Evolutionary conservation across 2,329 filamentous ascomycete species (phyloP).

Genomic region (Lachnellula occidentalis): DNA sequence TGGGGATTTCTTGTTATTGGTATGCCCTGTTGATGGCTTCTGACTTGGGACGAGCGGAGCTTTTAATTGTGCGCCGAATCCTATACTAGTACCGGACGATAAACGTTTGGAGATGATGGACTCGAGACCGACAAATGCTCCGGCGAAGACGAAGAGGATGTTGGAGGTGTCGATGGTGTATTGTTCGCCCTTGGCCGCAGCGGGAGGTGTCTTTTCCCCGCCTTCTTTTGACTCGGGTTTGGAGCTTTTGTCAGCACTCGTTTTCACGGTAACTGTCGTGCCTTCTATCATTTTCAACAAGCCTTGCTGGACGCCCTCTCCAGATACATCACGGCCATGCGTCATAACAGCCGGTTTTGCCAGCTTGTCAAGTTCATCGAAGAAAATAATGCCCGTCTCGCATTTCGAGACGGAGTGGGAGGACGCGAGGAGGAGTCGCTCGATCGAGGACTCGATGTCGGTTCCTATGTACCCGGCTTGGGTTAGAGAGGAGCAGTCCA

Average conservation of each 20-base stretch:
- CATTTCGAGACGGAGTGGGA: conserved; percentile 82
- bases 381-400: conserved; percentile 87
- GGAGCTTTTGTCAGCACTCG: conserved; percentile 60
- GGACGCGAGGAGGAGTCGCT: conserved; percentile 80
- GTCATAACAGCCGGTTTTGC: conserved; percentile 70
- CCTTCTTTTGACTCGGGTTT: conserved; percentile 15
- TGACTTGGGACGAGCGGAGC: conserved; percentile 37
- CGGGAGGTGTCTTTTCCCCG: background rate
- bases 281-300: conserved; percentile 94
- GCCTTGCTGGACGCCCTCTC: conserved; percentile 94
- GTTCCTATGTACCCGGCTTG: conserved; percentile 97
- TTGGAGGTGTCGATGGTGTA: conserved; percentile 86
- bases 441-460: conserved; percentile 93
- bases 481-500: conserved; percentile 92
- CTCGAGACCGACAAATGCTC: conserved; percentile 88
- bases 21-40: conserved; percentile 34
- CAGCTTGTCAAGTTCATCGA: conserved; percentile 98
- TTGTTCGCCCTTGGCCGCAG: conserved; percentile 36
- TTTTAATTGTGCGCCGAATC: conserved; percentile 78
- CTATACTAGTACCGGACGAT: conserved; percentile 74
- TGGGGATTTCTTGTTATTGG: conserved; percentile 26
- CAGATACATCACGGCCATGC: conserved; percentile 89
- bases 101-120: conserved; percentile 85
- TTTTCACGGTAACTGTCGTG: conserved; percentile 85
- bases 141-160: conserved; percentile 94